Conservation (phyloP, 768 basidiomycete species). For the Hemileccinum rubropunctum region DNA sequence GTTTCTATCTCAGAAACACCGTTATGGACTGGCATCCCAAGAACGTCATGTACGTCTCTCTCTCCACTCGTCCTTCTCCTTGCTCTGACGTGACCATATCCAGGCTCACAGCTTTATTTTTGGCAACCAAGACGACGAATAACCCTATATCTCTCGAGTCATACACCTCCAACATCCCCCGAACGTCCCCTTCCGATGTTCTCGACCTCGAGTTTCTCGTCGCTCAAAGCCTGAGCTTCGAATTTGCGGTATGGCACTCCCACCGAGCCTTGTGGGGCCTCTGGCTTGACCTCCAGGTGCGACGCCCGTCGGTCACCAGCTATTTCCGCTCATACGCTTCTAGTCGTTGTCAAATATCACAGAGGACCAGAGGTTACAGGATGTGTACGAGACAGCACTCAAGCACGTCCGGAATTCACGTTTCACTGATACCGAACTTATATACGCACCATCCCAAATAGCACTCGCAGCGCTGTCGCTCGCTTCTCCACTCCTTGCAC, state of each 20-base stretch:
- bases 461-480: conserved; percentile 77
- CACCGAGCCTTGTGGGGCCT: conserved; percentile 88
- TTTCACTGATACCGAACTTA: conserved; percentile 86
- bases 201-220: conserved; percentile 95
- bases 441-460: conserved; percentile 93
- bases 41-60: conserved; percentile 83
- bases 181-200: conserved; percentile 77
- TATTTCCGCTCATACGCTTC: conserved; percentile 9
- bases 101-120: conserved; percentile 93
- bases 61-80: not conserved
- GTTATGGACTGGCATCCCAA: conserved; percentile 99
- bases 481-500: conserved; percentile 55
- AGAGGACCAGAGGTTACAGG: conserved; percentile 45
- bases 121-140: conserved; percentile 98
- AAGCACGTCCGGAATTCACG: conserved; percentile 73
- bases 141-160: conserved; percentile 83
- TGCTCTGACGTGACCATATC: not conserved
- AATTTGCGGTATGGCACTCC: conserved; percentile 91
- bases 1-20: conserved; percentile 96
- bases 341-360: conserved; percentile 59
- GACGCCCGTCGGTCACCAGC: conserved; percentile 7
- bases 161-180: conserved; percentile 82
- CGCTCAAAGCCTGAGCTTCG: conserved; percentile 90
- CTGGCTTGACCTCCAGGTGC: conserved; percentile 84
- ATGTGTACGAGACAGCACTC: conserved; percentile 64